These are phyloP conservation scores for Polytrichum commune DNA, from an alignment of 225 moss, liverwort and hornwort species.

Conservation along the genomic window DNA sequence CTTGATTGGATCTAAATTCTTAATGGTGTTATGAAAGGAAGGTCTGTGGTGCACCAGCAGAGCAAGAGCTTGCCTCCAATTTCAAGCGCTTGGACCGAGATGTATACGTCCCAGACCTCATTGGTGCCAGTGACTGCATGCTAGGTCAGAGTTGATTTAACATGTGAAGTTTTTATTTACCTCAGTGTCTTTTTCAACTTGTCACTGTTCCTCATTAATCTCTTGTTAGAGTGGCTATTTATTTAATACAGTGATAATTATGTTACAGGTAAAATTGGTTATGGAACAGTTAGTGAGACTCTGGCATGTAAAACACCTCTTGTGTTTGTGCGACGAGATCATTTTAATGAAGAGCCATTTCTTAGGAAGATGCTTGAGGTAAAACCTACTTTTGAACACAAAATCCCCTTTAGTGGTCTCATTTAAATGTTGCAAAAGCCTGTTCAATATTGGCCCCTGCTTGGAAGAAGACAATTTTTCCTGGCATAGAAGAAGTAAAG, in stretches of 20 bases:
- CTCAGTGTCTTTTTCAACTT: no score
- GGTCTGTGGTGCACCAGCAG: conserved; percentile 56
- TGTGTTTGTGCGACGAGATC: conserved; percentile 85
- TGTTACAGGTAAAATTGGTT: conserved; percentile 81
- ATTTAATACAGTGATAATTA: background rate
- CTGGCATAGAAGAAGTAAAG: no score
- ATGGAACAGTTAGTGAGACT: conserved; percentile 90
- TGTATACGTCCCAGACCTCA: conserved; percentile 57
- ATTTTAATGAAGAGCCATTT: conserved; percentile 92
- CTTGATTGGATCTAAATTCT: background rate
- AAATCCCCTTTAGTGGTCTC: no score
- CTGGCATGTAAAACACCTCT: conserved; percentile 80
- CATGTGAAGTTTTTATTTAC: no score
- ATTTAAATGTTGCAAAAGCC: no score
- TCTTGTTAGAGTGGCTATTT: background rate
- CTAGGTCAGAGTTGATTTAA: conserved; percentile 25
- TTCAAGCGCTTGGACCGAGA: conserved; percentile 52
- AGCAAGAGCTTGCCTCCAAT: conserved; percentile 45
- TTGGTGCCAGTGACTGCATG: conserved; percentile 75
- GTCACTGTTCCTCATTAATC: background rate
- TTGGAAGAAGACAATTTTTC: no score
- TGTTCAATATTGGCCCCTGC: no score
- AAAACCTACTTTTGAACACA: background rate
- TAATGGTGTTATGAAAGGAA: conserved; percentile 24
- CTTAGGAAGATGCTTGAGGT: conserved; percentile 91